Base-by-base conservation (phyloP, 345 rosid genomes). In the Xanthoceras sorbifolium region DNA sequence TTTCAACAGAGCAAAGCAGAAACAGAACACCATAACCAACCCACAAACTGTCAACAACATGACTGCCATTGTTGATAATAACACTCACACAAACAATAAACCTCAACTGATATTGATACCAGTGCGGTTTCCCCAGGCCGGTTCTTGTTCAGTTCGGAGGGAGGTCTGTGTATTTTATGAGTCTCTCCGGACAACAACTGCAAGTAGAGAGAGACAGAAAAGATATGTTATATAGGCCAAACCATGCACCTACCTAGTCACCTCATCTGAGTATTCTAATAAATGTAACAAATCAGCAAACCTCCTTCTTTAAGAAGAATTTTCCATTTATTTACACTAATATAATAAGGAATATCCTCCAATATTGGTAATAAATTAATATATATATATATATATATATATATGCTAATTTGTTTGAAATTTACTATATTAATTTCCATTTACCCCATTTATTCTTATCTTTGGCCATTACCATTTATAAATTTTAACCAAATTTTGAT, bases 1-100 rank as follows among this genome's bases (percentile, higher is more conserved):
- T 81, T 84, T 88, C 72, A 91, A 77, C 79, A 92, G 70, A 77
- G 85, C 94, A 64, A 89, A 85, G 83, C 87, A 89, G 67, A 86
- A 26, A 22, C 84, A 78, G 69, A 90, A 78, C 55, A 83, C 46
- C 40, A 83, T 61, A 52, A 78, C 64, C 20, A 85, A 52, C 57
- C 76, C 44, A 72, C 79, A 66, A 62, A 62, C 63, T 26, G 82
- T 36, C 72, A 86, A 74, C 67, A 85, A 40, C 72, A 86, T 67
- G 80, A 86, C 80, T 69, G 84, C 90, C 93, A 89, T 90, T 80
- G 85, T 75, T 77, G 78, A 54, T 46, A 4, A 9, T 6, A 8
- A 38, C 42, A 38, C 42, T 5, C 40, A 36, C 40, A 38, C 42
- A 7, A 9, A 7, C 42, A n/a, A n/a, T n/a, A n/a, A n/a, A 36